Conservation (phyloP, 2,329 filamentous ascomycete genomes). For the Alternaria atra region DNA sequence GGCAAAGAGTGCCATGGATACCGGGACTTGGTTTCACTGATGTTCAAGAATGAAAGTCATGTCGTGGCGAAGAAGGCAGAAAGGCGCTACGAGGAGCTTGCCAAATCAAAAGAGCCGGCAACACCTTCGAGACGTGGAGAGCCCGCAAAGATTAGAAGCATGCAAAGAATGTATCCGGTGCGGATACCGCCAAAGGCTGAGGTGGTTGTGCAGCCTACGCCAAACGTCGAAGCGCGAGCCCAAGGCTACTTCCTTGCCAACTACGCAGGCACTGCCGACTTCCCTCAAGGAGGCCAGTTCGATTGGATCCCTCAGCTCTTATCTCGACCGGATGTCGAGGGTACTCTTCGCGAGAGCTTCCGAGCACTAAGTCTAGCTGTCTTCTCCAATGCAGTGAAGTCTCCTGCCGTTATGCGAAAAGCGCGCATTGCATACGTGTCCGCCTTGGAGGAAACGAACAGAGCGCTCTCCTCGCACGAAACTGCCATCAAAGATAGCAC, state of each 20-base stretch:
- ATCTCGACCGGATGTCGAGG: constrained; percentile 22
- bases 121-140: constrained; percentile 1
- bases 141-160: neutral
- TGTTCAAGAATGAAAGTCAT: constrained; percentile 44
- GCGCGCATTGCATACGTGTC: constrained; percentile 36
- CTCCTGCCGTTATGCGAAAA: constrained; percentile 30
- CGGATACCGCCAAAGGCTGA: constrained; percentile 21
- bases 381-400: constrained; percentile 38
- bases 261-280: constrained; percentile 32
- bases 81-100: constrained; percentile 34
- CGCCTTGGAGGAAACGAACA: constrained; percentile 37
- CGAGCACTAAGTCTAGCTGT: constrained; percentile 37
- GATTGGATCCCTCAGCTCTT: constrained; percentile 39
- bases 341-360: constrained; percentile 33
- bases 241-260: constrained; percentile 43
- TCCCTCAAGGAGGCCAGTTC: constrained; percentile 39
- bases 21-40: constrained; percentile 40
- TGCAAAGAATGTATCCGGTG: neutral
- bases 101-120: constrained; percentile 19
- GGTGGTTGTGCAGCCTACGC: constrained; percentile 20
- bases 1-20: constrained; percentile 43
- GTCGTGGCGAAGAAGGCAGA: constrained; percentile 37
- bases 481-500: constrained; percentile 37
- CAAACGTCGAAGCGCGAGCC: constrained; percentile 42
- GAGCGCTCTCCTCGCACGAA: constrained; percentile 26